Evolutionary conservation across 2,329 filamentous ascomycete species (phyloP).

Genomic region (Scytalidium lignicola): DNA sequence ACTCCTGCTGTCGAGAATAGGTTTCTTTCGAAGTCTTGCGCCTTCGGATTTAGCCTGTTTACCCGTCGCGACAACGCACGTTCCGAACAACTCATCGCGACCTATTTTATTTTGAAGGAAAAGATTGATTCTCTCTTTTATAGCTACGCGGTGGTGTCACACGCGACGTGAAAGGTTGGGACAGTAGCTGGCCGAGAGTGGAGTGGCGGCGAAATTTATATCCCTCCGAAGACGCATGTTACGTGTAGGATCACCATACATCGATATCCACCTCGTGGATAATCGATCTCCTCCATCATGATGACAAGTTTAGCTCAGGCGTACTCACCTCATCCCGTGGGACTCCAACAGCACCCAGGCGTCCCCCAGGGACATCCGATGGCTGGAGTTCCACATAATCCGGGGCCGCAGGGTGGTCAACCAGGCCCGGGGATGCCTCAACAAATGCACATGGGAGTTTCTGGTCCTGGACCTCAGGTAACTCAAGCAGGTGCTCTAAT

Average conservation of each 20-base stretch:
- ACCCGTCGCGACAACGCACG: slow-evolving; percentile 12
- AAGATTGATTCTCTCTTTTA: not conserved
- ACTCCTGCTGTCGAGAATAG: slow-evolving; percentile 4
- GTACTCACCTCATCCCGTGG: slow-evolving; percentile 66
- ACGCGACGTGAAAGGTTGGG: not conserved
- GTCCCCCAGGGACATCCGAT: slow-evolving; percentile 55
- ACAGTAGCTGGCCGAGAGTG: slow-evolving; percentile 38
- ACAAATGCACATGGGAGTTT: slow-evolving; percentile 69
- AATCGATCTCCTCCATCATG: slow-evolving; percentile 45
- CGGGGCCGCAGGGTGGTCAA: slow-evolving; percentile 66
- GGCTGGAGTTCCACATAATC: slow-evolving; percentile 49
- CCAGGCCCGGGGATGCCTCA: slow-evolving; percentile 57
- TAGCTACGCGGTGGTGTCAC: not conserved
- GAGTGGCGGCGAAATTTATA: slow-evolving; percentile 28
- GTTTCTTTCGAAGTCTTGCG: slow-evolving; percentile 5
- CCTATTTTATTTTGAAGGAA: not conserved
- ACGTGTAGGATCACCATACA: slow-evolving; percentile 24
- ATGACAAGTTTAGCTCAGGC: slow-evolving; percentile 65
- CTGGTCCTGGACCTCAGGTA: slow-evolving; percentile 65
- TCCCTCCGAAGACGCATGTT: slow-evolving; percentile 19
- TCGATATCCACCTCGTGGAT: slow-evolving; percentile 59
- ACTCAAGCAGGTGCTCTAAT: slow-evolving; percentile 68
- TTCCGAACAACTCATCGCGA: slow-evolving; percentile 5
- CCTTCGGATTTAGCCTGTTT: slow-evolving; percentile 18
- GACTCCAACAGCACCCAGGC: slow-evolving; percentile 66